Evolutionary conservation across 2,329 filamentous ascomycete genomes (phyloP), one percentile per base, ranked within the genome.

Genomic region (Orbilia oligospora): DNA sequence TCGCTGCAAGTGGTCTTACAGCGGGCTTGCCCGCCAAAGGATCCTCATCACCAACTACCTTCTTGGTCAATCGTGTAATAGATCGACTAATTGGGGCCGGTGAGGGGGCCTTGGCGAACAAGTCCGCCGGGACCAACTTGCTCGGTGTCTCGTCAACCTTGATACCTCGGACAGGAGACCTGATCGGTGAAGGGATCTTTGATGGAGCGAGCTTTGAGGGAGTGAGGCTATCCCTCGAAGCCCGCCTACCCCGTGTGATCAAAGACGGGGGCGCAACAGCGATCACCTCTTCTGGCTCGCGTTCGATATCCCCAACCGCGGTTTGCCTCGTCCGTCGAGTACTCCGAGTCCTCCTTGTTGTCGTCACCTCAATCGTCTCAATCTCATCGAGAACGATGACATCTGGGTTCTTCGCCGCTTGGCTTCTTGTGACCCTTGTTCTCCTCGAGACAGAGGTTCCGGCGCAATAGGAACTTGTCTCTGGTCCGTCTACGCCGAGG

Each of bases 351-450:
- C 63, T 61, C 46, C 53, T 63, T 22, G 53, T 75, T n/a, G 67
- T 75, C n/a, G 64, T 75, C n/a, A 75, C 71, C 33, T 75, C 71
- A 18, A 51, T 36, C 48, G 64, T 67, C 33, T 67, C 64, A 24
- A 75, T 55, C 20, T 68, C 71, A 18, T 75, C 71, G 30, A 68
- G 53, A 30, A 68, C 63, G 38, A 73, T 46, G 44, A 44, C 46
- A 6, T 75, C 64, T 16, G 55, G 44, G 12, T 18, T 20, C 55
- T 64, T 75, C 10, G 58, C 41, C 24, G 30, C 27, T 46, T 41
- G 41, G 20, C 61, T 68, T 46, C 63, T 73, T 0, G 63, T 75
- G 12, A 63, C 56, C 24, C 64, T 63, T 10, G 33, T 53, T 44
- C 44, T 69, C 30, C 24, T 64, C 9, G 55, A 69, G 33, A 68